phyloP scores from a whole-genome alignment of 257 asterid genomes.

The Linaria vulgaris region DNA sequence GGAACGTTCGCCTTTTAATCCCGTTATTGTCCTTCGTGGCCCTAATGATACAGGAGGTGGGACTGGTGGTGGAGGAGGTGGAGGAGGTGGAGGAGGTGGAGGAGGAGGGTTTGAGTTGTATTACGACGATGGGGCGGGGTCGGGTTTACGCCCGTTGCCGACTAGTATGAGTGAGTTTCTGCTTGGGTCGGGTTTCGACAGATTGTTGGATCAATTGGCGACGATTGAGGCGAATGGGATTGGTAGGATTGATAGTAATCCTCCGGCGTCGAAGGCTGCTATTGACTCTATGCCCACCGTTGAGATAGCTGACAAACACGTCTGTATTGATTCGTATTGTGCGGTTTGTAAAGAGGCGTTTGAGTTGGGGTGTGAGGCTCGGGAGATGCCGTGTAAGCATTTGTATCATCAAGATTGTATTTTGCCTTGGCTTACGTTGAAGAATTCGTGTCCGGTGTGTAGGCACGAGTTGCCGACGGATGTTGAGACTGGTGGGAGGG shows the following conservation, averaged over 20 bases:
- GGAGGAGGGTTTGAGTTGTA: conserved; percentile 63
- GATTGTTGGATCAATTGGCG: conserved; percentile 67
- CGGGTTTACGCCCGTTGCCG: conserved; percentile 75
- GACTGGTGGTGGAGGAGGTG: conserved; percentile 43
- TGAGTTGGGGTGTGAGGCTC: conserved; percentile 59
- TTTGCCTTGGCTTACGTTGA: conserved; percentile 73
- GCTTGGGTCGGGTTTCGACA: conserved; percentile 81
- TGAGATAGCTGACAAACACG: conserved; percentile 46
- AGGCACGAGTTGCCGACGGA: conserved; percentile 70
- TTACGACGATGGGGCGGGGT: conserved; percentile 84
- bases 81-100: conserved; percentile 30
- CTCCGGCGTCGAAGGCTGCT: conserved; percentile 83
- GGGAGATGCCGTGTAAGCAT: conserved; percentile 94
- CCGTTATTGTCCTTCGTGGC: conserved; percentile 84
- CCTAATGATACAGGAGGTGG: conserved; percentile 36
- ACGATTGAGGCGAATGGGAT: conserved; percentile 71
- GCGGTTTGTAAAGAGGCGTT: conserved; percentile 88
- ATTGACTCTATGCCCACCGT: conserved; percentile 73
- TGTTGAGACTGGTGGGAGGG: conserved; percentile 25
- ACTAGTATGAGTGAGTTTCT: conserved; percentile 74
- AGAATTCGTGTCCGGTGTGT: conserved; percentile 87
- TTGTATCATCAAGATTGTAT: conserved; percentile 81
- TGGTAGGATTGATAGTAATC: conserved; percentile 60
- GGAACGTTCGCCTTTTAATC: conserved; percentile 85
- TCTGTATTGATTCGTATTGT: conserved; percentile 56